A percentile compares a stretch with the other conserved stretches of the same genome.
Conservation (phyloP, 306 rosid species). For the Quercus gilva region DNA sequence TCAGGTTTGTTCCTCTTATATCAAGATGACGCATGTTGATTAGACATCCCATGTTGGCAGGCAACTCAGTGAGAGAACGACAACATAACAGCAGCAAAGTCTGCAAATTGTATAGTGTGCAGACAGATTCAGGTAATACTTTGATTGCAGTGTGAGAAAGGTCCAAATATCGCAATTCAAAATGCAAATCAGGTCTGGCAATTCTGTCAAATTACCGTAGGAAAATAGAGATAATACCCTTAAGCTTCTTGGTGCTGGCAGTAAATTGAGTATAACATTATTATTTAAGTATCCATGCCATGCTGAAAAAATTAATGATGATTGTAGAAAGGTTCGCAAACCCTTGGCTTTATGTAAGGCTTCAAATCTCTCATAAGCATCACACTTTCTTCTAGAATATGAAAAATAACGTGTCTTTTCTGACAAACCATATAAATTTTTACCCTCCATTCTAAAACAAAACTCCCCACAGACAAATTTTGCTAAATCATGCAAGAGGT, state of each 20-base stretch:
- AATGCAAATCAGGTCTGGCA: not conserved
- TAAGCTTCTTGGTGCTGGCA: not conserved
- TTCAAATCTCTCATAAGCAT: too few species aligned
- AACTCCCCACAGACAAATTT: conserved; percentile 12
- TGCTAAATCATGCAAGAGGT: conserved; percentile 23
- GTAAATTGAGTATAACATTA: not conserved
- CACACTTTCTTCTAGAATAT: not conserved
- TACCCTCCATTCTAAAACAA: not conserved
- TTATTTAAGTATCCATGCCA: too few species aligned
- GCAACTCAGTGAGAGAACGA: not conserved
- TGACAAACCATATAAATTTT: not conserved
- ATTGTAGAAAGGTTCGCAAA: too few species aligned
- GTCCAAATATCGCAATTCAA: conserved; percentile 9
- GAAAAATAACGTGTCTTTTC: conserved; percentile 24
- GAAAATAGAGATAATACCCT: not conserved
- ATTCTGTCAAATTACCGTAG: not conserved
- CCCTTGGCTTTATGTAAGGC: too few species aligned
- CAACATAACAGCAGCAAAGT: conserved; percentile 1
- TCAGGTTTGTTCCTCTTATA: not conserved
- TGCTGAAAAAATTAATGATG: too few species aligned
- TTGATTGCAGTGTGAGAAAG: conserved; percentile 1
- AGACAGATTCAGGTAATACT: conserved; percentile 7
- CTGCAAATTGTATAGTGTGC: not conserved
- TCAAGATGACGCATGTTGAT: conserved; percentile 1
- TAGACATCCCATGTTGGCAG: not conserved